Percentiles rank a stretch among this genome's conserved stretches.
Evolutionary conservation across 176 grass and related monocot genomes (phyloP).

Genomic region (Pharus latifolius): DNA sequence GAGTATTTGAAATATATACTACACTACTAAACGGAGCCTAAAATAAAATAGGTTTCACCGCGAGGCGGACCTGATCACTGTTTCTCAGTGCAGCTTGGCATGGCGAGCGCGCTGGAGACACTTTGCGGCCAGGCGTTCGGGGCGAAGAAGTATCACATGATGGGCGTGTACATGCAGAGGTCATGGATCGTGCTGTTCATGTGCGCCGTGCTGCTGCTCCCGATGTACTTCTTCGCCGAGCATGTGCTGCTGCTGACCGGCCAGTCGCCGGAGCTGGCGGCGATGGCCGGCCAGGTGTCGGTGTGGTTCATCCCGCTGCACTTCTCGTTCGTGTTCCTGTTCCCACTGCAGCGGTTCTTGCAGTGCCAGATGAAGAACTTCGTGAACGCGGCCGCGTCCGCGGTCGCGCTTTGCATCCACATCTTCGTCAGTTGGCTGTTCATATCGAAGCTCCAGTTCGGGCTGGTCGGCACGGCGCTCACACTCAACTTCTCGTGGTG

Average conservation of each 20-base stretch:
- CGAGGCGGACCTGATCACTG: too few relatives aligned
- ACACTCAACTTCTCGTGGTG: constrained; percentile 98
- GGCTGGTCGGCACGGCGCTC: constrained; percentile 56
- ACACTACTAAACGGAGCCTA: too few relatives aligned
- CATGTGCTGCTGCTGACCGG: constrained; percentile 59
- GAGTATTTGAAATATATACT: too few relatives aligned
- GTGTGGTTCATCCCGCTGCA: constrained; percentile 94
- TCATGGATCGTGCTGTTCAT: constrained; percentile 81
- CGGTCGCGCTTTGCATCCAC: constrained; percentile 45
- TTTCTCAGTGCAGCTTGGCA: constrained; percentile 52
- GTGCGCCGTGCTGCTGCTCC: constrained; percentile 65
- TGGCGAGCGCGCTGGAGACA: constrained; percentile 58
- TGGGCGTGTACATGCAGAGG: constrained; percentile 93
- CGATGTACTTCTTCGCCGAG: constrained; percentile 74
- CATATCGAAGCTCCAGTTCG: constrained; percentile 42
- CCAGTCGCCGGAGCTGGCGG: constrained; percentile 60
- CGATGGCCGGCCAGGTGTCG: constrained; percentile 45
- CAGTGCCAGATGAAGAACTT: constrained; percentile 93
- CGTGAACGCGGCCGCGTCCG: constrained; percentile 41
- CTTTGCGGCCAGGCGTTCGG: constrained; percentile 44
- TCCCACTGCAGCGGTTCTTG: constrained; percentile 88
- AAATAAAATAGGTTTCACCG: too few relatives aligned
- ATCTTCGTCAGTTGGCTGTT: constrained; percentile 68
- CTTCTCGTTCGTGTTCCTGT: constrained; percentile 86
- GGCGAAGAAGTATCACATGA: constrained; percentile 74